Percentiles rank a stretch among this genome's conserved stretches.
These are phyloP conservation scores for Neohortaea acidophila DNA, from an alignment of 495 filamentous ascomycete genomes.

Conservation along the genomic window DNA sequence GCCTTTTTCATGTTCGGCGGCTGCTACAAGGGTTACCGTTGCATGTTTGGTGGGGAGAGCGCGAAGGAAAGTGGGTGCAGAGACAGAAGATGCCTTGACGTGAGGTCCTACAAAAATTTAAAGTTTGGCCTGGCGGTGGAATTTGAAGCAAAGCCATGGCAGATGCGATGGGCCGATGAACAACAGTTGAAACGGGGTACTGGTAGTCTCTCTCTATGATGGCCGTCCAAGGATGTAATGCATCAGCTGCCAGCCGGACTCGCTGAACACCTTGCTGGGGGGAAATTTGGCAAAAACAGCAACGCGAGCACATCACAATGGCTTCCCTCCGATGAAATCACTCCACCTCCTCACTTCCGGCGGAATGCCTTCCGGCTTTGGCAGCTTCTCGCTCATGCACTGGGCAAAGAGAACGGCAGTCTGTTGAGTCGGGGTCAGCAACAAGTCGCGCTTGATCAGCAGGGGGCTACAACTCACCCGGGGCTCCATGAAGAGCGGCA, in stretches of 20 bases:
- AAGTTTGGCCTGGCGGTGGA: too few relatives aligned
- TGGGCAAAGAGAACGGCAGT: slow-evolving; percentile 89
- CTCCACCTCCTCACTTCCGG: slow-evolving; percentile 86
- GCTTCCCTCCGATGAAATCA: slow-evolving; percentile 83
- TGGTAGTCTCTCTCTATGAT: too few relatives aligned
- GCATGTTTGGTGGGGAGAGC: too few relatives aligned
- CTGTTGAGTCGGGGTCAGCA: slow-evolving; percentile 32
- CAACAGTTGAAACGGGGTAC: too few relatives aligned
- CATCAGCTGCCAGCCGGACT: too few relatives aligned
- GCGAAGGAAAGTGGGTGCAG: too few relatives aligned
- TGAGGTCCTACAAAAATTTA: too few relatives aligned
- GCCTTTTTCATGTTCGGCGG: slow-evolving; percentile 18
- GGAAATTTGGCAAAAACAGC: neutral
- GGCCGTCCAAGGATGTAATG: too few relatives aligned
- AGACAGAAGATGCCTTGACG: too few relatives aligned
- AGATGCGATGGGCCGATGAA: too few relatives aligned
- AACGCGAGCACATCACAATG: too few relatives aligned
- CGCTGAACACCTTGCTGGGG: neutral
- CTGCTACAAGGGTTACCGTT: neutral
- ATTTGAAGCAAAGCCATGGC: too few relatives aligned
- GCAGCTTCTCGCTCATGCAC: slow-evolving; percentile 92
- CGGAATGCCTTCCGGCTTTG: slow-evolving; percentile 65
- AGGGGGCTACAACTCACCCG: slow-evolving; percentile 49
- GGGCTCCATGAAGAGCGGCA: slow-evolving; percentile 96
- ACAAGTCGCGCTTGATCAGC: slow-evolving; percentile 1